Percentiles rank a stretch among this genome's conserved stretches.
Evolutionary conservation across 495 filamentous ascomycete species (phyloP).

Genomic region (Podospora fimiseda): DNA sequence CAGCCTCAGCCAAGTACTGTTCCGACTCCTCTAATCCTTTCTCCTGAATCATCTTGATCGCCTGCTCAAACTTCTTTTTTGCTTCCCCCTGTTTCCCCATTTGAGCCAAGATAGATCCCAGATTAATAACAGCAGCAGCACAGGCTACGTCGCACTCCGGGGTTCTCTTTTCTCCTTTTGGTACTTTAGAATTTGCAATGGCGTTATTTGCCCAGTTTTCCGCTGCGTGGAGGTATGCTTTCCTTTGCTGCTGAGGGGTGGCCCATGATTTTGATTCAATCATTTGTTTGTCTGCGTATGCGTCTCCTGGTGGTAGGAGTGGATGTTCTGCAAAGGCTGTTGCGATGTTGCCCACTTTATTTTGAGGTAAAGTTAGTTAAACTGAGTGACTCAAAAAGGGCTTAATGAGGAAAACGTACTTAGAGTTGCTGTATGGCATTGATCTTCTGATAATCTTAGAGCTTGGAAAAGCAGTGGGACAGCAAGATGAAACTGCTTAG

Average conservation of each 20-base stretch:
- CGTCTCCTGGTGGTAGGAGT: conserved; percentile 31
- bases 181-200: conserved; percentile 48
- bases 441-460: conserved; percentile 62
- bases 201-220: conserved; percentile 70
- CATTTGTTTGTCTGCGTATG: conserved; percentile 27
- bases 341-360: conserved; percentile 65
- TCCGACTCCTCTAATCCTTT: conserved; percentile 51
- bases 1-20: conserved; percentile 50
- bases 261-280: conserved; percentile 19
- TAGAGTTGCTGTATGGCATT: conserved; percentile 61
- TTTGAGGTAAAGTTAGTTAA: conserved; percentile 2
- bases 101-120: conserved; percentile 75
- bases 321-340: conserved; percentile 59
- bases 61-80: conserved; percentile 54
- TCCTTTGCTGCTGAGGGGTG: conserved; percentile 36
- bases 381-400: not conserved
- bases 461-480: conserved; percentile 86
- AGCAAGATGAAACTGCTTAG: conserved; percentile 67
- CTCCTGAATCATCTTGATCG: conserved; percentile 53
- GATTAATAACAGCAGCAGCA: conserved; percentile 74
- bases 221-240: conserved; percentile 54
- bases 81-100: conserved; percentile 60
- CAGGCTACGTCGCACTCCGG: conserved; percentile 84
- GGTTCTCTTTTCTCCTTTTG: conserved; percentile 49
- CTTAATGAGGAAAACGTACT: conserved; percentile 39